Percentiles rank a stretch among this genome's conserved stretches.
Conservation (phyloP, 345 rosid genomes). For the Firmiana major region DNA sequence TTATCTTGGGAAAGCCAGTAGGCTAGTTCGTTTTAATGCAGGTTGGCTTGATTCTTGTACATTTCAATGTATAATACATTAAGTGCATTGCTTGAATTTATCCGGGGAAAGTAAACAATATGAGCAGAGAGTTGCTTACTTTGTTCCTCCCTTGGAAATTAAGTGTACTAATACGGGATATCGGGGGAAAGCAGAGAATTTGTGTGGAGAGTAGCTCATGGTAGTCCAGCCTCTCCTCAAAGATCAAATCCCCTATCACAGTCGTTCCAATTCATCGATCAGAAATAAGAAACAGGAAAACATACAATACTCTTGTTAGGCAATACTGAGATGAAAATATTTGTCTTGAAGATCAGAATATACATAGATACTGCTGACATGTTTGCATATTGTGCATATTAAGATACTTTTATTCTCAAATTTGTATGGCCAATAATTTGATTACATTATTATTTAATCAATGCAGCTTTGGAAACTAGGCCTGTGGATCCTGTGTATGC, state of each 20-base stretch:
- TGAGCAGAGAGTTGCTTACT: neutral
- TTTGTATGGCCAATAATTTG: neutral
- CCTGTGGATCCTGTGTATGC: conserved; percentile 71
- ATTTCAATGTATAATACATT: conserved; percentile 2
- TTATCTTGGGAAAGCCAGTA: conserved; percentile 70
- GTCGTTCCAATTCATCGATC: neutral
- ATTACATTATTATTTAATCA: neutral
- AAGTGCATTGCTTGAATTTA: neutral
- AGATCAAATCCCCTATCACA: neutral
- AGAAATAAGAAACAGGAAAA: neutral
- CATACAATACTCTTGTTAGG: neutral
- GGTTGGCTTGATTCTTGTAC: conserved; percentile 36
- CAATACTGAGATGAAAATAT: neutral
- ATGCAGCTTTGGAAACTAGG: conserved; percentile 61
- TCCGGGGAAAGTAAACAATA: neutral
- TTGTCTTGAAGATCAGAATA: neutral
- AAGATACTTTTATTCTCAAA: neutral
- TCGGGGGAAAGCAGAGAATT: neutral
- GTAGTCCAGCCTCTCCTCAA: neutral
- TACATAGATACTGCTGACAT: neutral
- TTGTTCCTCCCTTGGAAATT: neutral
- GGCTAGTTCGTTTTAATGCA: conserved; percentile 74
- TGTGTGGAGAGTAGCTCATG: neutral
- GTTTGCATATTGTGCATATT: neutral
- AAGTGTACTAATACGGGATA: neutral